These are phyloP conservation scores for Auriscalpium microsporum DNA, from an alignment of 768 basidiomycete species.

Conservation along the genomic window DNA sequence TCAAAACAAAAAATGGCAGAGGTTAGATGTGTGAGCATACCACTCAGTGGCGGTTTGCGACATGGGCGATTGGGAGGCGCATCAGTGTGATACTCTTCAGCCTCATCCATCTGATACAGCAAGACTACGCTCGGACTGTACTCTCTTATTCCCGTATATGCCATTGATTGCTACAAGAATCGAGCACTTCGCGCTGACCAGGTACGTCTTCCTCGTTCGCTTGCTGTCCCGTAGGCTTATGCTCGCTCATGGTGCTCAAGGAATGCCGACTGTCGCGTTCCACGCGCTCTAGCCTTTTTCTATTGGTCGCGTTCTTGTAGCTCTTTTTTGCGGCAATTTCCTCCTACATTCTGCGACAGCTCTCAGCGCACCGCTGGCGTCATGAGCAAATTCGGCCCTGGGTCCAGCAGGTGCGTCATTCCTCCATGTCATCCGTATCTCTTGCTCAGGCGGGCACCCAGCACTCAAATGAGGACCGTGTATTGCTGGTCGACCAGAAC, in stretches of 20 bases:
- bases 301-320: slow-evolving; percentile 21
- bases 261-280: slow-evolving; percentile 72
- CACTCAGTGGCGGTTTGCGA: no score
- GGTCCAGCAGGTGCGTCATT: slow-evolving; percentile 51
- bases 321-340: slow-evolving; percentile 66
- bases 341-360: slow-evolving; percentile 57
- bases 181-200: slow-evolving; percentile 78
- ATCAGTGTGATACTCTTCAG: no score
- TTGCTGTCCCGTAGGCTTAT: not conserved
- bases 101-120: slow-evolving; percentile 32
- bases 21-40: no score
- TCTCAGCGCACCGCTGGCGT: slow-evolving; percentile 66
- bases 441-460: no score
- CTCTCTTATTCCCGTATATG: slow-evolving; percentile 82
- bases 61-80: no score
- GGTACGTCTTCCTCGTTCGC: slow-evolving; percentile 24
- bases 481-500: slow-evolving; percentile 42
- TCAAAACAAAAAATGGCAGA: no score
- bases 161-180: slow-evolving; percentile 89
- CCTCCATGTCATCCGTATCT: no score
- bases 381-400: slow-evolving; percentile 54
- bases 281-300: no score
- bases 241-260: slow-evolving; percentile 54
- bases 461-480: no score
- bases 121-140: slow-evolving; percentile 71